These are phyloP conservation scores for Floccularia luteovirens DNA, from an alignment of 768 basidiomycete species.

Conservation along the genomic window DNA sequence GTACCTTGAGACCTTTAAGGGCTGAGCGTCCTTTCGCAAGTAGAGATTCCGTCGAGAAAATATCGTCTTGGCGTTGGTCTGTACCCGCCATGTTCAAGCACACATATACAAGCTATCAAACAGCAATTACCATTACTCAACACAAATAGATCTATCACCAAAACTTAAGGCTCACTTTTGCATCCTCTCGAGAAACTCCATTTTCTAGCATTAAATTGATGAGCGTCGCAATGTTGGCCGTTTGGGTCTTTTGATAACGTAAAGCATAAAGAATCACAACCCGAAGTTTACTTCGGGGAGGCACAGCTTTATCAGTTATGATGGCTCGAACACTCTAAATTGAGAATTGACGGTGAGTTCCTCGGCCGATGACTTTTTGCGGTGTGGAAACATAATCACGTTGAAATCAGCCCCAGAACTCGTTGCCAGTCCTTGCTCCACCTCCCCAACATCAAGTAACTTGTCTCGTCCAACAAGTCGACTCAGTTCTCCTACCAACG, in stretches of 20 bases:
- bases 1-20: slow-evolving; percentile 88
- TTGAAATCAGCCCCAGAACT: slow-evolving; percentile 86
- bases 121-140: slow-evolving; percentile 8
- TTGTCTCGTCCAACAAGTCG: slow-evolving; percentile 82
- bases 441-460: slow-evolving; percentile 84
- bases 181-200: slow-evolving; percentile 72
- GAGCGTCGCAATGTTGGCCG: slow-evolving; percentile 72
- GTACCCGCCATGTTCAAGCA: slow-evolving; percentile 89
- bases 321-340: slow-evolving; percentile 78
- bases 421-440: slow-evolving; percentile 94
- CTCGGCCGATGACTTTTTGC: not conserved
- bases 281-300: slow-evolving; percentile 79
- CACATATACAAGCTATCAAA: slow-evolving; percentile 78
- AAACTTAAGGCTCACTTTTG: slow-evolving; percentile 37
- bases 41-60: slow-evolving; percentile 93
- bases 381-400: slow-evolving; percentile 39
- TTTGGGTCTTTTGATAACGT: slow-evolving; percentile 87
- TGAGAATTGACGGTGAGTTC: not conserved
- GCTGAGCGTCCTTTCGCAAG: slow-evolving; percentile 93
- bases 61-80: slow-evolving; percentile 94
- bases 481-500: slow-evolving; percentile 93
- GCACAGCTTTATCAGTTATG: slow-evolving; percentile 57
- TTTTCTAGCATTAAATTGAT: slow-evolving; percentile 71
- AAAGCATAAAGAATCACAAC: slow-evolving; percentile 89
- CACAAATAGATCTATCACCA: slow-evolving; percentile 1